These are phyloP conservation scores for Amanita fuliginea DNA, from an alignment of 768 basidiomycete species.

Conservation along the genomic window DNA sequence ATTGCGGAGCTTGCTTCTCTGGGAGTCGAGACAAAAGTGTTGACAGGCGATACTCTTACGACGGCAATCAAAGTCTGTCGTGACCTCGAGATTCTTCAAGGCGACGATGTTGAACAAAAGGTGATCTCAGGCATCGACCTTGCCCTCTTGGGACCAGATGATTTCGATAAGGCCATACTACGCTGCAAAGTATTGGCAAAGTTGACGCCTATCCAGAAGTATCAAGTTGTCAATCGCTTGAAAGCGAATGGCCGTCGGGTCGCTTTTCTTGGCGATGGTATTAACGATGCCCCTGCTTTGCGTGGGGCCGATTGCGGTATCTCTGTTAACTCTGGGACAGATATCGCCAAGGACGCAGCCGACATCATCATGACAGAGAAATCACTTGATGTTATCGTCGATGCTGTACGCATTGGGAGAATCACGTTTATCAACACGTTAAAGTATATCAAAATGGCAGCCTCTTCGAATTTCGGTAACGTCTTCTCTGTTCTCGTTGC, in stretches of 20 bases:
- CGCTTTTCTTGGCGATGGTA: slow-evolving; percentile 1
- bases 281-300: slow-evolving; percentile 3
- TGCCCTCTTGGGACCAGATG: slow-evolving; percentile 12
- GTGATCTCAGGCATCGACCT: slow-evolving; percentile 8
- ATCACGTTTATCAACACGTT: slow-evolving; percentile 22
- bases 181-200: slow-evolving; percentile 5
- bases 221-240: slow-evolving; percentile 3
- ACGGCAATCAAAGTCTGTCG: slow-evolving; percentile 26
- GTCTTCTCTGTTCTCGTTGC: slow-evolving; percentile 18
- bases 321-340: slow-evolving; percentile 10
- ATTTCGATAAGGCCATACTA: neutral
- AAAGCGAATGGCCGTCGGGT: neutral
- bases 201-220: slow-evolving; percentile 6
- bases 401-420: slow-evolving; percentile 13
- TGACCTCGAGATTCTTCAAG: slow-evolving; percentile 20
- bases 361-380: slow-evolving; percentile 25
- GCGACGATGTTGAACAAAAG: neutral
- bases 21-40: slow-evolving; percentile 14
- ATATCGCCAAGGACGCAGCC: slow-evolving; percentile 26
- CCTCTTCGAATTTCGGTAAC: slow-evolving; percentile 19
- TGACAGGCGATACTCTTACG: slow-evolving; percentile 22
- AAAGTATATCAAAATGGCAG: slow-evolving; percentile 27
- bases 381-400: slow-evolving; percentile 20
- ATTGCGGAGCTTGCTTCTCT: neutral
- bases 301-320: slow-evolving; percentile 10